Evolutionary conservation across 2,329 filamentous ascomycete genomes (phyloP).

Genomic region (Xylaria sp.): DNA sequence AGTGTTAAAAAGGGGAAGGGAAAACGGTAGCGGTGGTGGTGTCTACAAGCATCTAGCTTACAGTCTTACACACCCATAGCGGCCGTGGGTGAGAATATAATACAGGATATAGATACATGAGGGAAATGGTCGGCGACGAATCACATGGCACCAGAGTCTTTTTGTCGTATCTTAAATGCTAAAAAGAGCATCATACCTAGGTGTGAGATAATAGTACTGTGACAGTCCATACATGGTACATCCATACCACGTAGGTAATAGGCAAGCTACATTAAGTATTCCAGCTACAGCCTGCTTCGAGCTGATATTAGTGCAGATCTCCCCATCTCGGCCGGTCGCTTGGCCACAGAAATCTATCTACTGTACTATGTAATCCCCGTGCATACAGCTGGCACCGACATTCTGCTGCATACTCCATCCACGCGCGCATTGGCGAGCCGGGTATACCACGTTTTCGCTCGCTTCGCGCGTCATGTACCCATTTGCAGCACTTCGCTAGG

Average conservation of each 20-base stretch:
- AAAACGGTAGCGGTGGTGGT: background rate
- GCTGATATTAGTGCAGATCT: constrained; percentile 4
- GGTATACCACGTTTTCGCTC: constrained; percentile 22
- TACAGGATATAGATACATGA: constrained; percentile 8
- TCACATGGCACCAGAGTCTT: constrained; percentile 6
- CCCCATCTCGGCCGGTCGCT: constrained; percentile 7
- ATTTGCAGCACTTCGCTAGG: background rate
- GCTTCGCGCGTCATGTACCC: constrained; percentile 10
- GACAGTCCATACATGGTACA: background rate
- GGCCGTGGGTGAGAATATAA: constrained; percentile 2
- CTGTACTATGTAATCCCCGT: background rate
- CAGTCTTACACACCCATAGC: constrained; percentile 28
- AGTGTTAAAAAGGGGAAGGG: constrained; percentile 1
- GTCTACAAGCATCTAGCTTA: background rate
- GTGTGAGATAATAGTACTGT: constrained; percentile 20
- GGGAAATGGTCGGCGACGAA: constrained; percentile 4
- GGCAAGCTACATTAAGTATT: background rate
- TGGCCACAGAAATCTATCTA: constrained; percentile 9
- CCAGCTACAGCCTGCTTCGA: background rate
- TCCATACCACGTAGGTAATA: background rate
- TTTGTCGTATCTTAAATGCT: constrained; percentile 2
- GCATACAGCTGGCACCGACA: constrained; percentile 17
- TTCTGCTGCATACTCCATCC: constrained; percentile 4
- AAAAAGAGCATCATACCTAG: constrained; percentile 18
- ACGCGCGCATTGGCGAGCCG: background rate